These are phyloP conservation scores for Syzygium oleosum DNA, from an alignment of 345 rosid species.

Conservation along the genomic window DNA sequence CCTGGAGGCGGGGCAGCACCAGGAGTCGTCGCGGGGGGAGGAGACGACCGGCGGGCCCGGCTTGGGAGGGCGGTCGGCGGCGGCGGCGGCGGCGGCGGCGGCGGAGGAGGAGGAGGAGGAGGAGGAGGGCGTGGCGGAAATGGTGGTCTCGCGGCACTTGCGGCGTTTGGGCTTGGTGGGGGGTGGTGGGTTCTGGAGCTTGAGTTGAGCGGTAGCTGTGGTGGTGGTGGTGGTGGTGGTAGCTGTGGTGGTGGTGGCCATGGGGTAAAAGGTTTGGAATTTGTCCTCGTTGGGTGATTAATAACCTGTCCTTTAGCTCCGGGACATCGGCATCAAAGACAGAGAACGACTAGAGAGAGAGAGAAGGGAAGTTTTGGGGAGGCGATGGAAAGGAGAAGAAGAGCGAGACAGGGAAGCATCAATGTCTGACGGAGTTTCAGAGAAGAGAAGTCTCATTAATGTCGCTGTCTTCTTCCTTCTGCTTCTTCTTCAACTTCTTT, in stretches of 20 bases:
- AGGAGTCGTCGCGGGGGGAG: neutral
- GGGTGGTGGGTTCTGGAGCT: conserved; percentile 14
- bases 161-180: conserved; percentile 56
- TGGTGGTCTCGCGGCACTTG: conserved; percentile 44
- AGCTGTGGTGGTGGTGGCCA: neutral
- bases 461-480: neutral
- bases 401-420: neutral
- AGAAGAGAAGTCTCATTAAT: neutral
- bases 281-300: neutral
- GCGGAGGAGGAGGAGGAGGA: neutral
- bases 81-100: neutral
- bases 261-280: neutral
- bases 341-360: neutral
- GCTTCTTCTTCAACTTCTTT: neutral
- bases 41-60: neutral
- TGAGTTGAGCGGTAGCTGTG: conserved; percentile 23
- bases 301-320: conserved; percentile 27
- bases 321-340: conserved; percentile 8
- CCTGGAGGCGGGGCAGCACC: neutral
- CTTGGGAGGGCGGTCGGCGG: neutral
- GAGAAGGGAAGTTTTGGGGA: neutral
- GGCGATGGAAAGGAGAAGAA: conserved; percentile 26
- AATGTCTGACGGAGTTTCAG: neutral
- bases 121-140: conserved; percentile 35
- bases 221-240: neutral